These are phyloP conservation scores for Starmerella apicola DNA, from an alignment of 805 yeast species.

Conservation along the genomic window DNA sequence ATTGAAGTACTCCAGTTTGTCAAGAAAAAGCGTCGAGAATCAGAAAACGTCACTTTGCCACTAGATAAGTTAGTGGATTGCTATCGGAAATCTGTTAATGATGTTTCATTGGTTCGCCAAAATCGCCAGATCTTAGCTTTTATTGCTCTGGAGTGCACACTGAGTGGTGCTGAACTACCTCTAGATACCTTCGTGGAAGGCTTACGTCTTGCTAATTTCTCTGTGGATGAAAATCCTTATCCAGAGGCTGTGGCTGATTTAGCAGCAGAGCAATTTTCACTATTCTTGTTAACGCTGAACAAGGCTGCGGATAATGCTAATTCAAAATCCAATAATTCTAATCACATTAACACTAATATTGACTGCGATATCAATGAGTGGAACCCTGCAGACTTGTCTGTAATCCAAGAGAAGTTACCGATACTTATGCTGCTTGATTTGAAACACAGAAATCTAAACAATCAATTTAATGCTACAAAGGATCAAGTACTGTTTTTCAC, in stretches of 20 bases:
- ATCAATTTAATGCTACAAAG: conserved; percentile 53
- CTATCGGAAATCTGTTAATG: not conserved
- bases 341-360: not conserved
- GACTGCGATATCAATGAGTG: not conserved
- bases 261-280: conserved; percentile 14
- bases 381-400: conserved; percentile 20
- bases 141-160: conserved; percentile 3
- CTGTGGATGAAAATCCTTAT: not conserved
- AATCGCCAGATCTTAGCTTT: conserved; percentile 10
- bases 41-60: conserved; percentile 35
- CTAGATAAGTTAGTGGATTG: conserved; percentile 40
- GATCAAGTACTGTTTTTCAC: conserved; percentile 52
- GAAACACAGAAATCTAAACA: conserved; percentile 1
- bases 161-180: not conserved
- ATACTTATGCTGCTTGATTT: conserved; percentile 50
- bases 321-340: not conserved
- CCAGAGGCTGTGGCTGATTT: not conserved
- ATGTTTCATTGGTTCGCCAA: conserved; percentile 1
- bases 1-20: conserved; percentile 54
- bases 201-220: conserved; percentile 4
- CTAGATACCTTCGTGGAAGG: conserved; percentile 4
- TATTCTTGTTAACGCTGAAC: conserved; percentile 9
- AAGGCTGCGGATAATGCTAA: not conserved
- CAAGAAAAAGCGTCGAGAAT: conserved; percentile 27
- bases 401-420: conserved; percentile 37